A percentile compares a stretch with the other conserved stretches of the same genome.
Evolutionary conservation across 2,329 filamentous ascomycete species (phyloP).

Genomic region (Passalora sequoiae): DNA sequence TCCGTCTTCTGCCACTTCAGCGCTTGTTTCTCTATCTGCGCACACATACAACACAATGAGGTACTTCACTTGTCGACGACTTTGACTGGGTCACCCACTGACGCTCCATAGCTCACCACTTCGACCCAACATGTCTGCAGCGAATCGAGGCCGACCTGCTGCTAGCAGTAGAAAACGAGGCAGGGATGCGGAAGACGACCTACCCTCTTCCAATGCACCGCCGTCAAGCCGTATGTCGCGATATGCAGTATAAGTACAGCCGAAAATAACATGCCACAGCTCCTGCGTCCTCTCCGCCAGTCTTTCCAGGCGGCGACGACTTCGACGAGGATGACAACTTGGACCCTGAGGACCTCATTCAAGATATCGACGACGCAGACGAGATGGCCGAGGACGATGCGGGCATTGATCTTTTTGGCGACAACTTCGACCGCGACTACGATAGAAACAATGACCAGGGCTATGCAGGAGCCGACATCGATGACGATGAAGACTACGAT

Average conservation of each 20-base stretch:
- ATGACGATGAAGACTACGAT: constrained; percentile 72
- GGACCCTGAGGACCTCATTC: constrained; percentile 62
- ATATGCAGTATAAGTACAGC: background rate
- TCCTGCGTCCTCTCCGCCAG: constrained; percentile 56
- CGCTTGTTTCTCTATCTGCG: background rate
- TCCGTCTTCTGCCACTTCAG: background rate
- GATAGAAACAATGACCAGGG: constrained; percentile 48
- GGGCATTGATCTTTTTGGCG: constrained; percentile 66
- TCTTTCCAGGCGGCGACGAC: constrained; percentile 65
- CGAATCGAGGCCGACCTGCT: constrained; percentile 64
- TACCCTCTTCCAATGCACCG: constrained; percentile 53
- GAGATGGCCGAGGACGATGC: constrained; percentile 66
- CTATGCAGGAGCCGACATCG: constrained; percentile 68
- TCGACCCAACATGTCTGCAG: constrained; percentile 72
- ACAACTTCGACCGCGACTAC: constrained; percentile 62
- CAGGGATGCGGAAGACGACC: constrained; percentile 60
- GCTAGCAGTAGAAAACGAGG: constrained; percentile 57
- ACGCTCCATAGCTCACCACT: constrained; percentile 58
- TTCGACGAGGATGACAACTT: constrained; percentile 63
- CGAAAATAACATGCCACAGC: constrained; percentile 37
- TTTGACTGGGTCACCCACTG: background rate
- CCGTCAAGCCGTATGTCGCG: constrained; percentile 61
- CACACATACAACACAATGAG: background rate
- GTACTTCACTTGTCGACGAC: background rate
- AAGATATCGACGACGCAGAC: constrained; percentile 62